Evolutionary conservation across 441 rosid genomes (phyloP).

Genomic region (Monsonia emarginata): DNA sequence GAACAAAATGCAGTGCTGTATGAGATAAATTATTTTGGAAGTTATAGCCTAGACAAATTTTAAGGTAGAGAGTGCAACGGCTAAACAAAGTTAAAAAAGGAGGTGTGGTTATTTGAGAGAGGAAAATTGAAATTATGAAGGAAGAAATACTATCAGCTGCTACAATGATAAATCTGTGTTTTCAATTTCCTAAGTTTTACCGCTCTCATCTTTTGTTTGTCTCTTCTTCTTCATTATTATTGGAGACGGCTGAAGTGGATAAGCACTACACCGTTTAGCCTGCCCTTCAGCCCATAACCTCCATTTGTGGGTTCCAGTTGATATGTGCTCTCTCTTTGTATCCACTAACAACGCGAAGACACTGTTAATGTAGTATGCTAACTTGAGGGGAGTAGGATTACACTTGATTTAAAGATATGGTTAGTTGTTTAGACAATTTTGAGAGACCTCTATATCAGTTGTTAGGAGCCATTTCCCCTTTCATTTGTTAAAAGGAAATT

Average conservation of each 20-base stretch:
- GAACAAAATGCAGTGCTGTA: background rate
- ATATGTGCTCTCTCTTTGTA: background rate
- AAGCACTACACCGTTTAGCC: background rate
- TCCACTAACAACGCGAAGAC: background rate
- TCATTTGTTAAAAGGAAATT: background rate
- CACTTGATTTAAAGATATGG: background rate
- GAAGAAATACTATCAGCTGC: background rate
- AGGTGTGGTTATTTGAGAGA: background rate
- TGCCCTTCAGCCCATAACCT: background rate
- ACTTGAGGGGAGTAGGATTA: background rate
- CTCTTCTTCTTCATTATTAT: background rate
- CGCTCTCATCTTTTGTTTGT: background rate
- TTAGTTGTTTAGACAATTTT: background rate
- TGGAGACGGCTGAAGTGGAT: background rate
- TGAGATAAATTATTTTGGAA: background rate
- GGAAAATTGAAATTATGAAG: background rate
- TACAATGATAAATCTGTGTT: background rate
- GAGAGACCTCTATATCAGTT: background rate
- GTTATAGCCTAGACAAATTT: background rate
- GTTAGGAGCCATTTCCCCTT: background rate
- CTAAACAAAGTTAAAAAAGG: background rate
- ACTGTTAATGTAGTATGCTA: background rate
- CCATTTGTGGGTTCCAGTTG: background rate
- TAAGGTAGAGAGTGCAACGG: background rate
- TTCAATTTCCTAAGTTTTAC: background rate